Evolutionary conservation across 305 asterid species (phyloP), one percentile per base, ranked within the genome.

Genomic region (Ruellia speciosa): DNA sequence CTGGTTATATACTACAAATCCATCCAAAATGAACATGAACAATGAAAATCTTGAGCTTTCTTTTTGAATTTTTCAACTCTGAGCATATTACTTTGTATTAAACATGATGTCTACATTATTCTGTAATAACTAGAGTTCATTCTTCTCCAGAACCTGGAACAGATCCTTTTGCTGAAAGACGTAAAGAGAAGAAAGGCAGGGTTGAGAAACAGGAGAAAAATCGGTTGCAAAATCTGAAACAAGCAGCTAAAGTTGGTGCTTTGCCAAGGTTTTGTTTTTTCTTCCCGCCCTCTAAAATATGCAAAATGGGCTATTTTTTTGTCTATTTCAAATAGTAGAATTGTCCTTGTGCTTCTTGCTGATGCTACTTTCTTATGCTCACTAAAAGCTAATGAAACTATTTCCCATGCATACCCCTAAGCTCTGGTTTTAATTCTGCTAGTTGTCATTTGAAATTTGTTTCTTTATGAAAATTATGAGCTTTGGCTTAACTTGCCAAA

Each of bases 151-250:
- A 81, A 66, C 90, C 90, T 9, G 99, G 99, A 48, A 82, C 72
- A 14, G 97, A 89, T 78, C 99, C 97, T 68, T 93, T 93, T 77
- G 81, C 93, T 35, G 86, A 83, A 79, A 76, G 93, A 68, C 76
- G 28, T 34, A 73, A 75, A 70, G 95, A 89, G 70, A 93, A 83
- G 92, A 89, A 85, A 78, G 59, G 66, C 64, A 81, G 80, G 77
- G 94, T 89, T 48, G 87, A 81, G 41, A 93, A 87, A 68, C 92
- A 89, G 63, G 94, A 85, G 88, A 81, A 73, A 66, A 85, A 89
- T 60, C 78, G 94, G 66, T 45, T 85, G 51, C 71, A 75, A 0
- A 93, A 89, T 80, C 79, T 93, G 74, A 93, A 87, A 66, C 79
- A 85, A 52, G 97, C 96, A 11, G 78, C 77, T 50, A 89, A 89